These are phyloP conservation scores for Quaeritorhiza haematococci DNA, from an alignment of 371 early-diverging fungal species.

Conservation along the genomic window DNA sequence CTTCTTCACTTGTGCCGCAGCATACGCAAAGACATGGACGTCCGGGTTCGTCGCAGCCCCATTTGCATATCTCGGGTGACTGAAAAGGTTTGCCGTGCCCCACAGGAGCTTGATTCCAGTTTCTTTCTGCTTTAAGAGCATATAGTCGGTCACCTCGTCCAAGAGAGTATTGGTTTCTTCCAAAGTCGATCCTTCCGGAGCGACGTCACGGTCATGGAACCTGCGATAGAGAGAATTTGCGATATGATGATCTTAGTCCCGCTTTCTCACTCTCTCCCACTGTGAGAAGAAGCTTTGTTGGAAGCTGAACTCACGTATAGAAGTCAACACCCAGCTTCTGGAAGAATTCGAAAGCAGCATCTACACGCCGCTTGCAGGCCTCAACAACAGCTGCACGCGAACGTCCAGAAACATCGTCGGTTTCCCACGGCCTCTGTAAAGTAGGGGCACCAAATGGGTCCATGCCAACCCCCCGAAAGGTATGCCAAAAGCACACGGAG, in stretches of 20 bases:
- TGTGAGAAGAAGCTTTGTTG: no score
- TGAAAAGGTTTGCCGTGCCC: conserved; percentile 29
- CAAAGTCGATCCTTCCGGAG: conserved; percentile 17
- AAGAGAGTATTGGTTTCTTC: conserved; percentile 15
- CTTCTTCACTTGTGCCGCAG: conserved; percentile 29
- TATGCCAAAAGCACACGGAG: conserved; percentile 27
- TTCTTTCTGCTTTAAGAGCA: conserved; percentile 23
- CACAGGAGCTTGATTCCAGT: conserved; percentile 32
- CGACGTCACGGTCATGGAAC: conserved; percentile 29
- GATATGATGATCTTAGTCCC: no score
- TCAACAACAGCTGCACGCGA: not conserved
- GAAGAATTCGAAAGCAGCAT: conserved; percentile 29
- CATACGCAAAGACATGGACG: conserved; percentile 18
- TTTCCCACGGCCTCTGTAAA: conserved; percentile 19
- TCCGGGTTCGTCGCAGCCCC: conserved; percentile 17
- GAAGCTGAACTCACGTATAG: no score
- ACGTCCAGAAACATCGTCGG: not conserved
- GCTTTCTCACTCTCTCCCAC: no score
- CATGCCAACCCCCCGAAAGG: conserved; percentile 12
- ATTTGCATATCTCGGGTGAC: conserved; percentile 8
- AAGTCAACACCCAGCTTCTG: conserved; percentile 25
- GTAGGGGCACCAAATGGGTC: conserved; percentile 26
- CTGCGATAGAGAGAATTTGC: no score
- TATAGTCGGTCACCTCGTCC: conserved; percentile 22
- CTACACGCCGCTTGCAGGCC: conserved; percentile 17